phyloP scores from a whole-genome alignment of 306 rosid species.

The Vigna unguiculata region DNA sequence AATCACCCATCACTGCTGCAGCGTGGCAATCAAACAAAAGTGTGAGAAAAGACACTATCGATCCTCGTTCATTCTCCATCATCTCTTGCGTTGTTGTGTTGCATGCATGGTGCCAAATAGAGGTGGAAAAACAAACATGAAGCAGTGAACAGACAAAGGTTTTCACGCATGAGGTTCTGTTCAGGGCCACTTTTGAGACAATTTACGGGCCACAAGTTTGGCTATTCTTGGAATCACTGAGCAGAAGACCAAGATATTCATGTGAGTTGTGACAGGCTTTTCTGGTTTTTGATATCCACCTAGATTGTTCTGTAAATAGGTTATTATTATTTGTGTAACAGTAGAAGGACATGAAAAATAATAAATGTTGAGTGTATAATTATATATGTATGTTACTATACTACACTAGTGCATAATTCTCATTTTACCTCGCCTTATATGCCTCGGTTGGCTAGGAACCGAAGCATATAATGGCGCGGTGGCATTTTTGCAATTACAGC shows the following conservation, averaged over 20 bases:
- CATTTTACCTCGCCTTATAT: too few species aligned
- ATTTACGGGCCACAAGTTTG: not conserved
- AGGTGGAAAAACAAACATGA: conserved; percentile 3
- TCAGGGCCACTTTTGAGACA: not conserved
- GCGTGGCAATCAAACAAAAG: not conserved
- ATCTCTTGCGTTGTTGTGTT: not conserved
- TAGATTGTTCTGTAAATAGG: too few species aligned
- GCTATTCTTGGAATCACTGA: not conserved
- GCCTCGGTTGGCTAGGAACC: too few species aligned
- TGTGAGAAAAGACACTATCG: not conserved
- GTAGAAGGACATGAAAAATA: too few species aligned
- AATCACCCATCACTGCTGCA: not conserved
- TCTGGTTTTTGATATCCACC: not conserved
- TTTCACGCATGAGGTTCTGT: not conserved
- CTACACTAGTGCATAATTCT: too few species aligned
- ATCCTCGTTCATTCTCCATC: conserved; percentile 15
- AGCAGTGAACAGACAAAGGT: not conserved
- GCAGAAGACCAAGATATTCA: not conserved
- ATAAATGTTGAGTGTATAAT: too few species aligned
- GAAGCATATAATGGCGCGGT: too few species aligned
- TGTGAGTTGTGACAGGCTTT: not conserved
- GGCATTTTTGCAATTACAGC: too few species aligned
- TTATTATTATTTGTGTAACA: too few species aligned
- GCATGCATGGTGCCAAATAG: not conserved
- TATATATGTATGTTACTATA: too few species aligned